These are phyloP conservation scores for Ilyonectria mors-panacis DNA, from an alignment of 2,329 filamentous ascomycete genomes.

Conservation along the genomic window DNA sequence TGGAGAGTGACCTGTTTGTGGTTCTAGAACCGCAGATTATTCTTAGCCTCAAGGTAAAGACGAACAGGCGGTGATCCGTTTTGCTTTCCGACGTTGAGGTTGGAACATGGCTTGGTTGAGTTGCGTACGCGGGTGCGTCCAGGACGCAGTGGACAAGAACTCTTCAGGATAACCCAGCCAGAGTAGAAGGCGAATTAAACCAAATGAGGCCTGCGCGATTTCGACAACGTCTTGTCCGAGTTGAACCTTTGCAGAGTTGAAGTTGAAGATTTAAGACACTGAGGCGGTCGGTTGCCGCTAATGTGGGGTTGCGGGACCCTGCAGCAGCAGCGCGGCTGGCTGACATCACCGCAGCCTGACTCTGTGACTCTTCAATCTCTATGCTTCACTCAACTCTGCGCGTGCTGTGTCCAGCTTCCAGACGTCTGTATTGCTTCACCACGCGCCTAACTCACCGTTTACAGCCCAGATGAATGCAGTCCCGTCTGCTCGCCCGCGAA, in stretches of 20 bases:
- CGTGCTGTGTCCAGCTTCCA: not conserved
- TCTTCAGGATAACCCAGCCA: not conserved
- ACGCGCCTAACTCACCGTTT: not conserved
- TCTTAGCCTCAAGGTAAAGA: conserved; percentile 27
- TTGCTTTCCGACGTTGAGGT: conserved; percentile 14
- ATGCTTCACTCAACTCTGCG: not conserved
- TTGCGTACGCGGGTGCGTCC: not conserved
- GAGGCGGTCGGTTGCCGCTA: conserved; percentile 21
- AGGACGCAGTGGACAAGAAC: not conserved
- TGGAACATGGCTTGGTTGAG: conserved; percentile 33
- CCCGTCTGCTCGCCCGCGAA: conserved; percentile 82
- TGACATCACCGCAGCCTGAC: conserved; percentile 42
- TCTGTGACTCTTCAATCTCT: conserved; percentile 2
- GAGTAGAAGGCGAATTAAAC: not conserved
- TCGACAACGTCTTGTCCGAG: not conserved
- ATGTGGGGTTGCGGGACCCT: conserved; percentile 41
- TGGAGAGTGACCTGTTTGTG: not conserved
- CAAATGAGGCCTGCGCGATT: not conserved
- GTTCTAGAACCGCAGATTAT: not conserved
- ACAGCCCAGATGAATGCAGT: conserved; percentile 72
- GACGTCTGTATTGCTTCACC: not conserved
- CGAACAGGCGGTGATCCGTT: conserved; percentile 22
- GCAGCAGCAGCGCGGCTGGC: conserved; percentile 16
- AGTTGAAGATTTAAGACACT: conserved; percentile 23
- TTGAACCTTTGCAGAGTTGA: conserved; percentile 6